Evolutionary conservation across 306 rosid genomes (phyloP).

Genomic region (Medicago ruthenica): DNA sequence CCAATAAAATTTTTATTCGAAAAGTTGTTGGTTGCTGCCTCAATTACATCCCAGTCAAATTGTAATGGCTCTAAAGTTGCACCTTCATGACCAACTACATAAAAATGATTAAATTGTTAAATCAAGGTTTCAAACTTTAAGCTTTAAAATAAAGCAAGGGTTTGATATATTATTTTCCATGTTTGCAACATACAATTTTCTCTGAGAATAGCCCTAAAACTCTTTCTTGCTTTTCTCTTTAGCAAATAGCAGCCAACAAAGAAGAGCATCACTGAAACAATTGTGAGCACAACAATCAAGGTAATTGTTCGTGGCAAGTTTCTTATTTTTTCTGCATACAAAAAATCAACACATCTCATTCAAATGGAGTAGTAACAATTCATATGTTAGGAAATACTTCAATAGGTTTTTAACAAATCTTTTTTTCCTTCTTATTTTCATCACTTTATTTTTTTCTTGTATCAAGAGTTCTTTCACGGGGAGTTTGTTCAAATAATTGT

Average conservation of each 20-base stretch:
- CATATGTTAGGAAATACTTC: background rate
- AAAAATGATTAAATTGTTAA: constrained; percentile 7
- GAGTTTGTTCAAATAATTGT: too few species aligned
- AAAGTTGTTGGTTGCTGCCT: constrained; percentile 24
- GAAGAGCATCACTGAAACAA: constrained; percentile 5
- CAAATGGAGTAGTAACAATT: background rate
- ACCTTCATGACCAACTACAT: constrained; percentile 33
- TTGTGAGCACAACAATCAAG: background rate
- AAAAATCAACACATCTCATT: constrained; percentile 20
- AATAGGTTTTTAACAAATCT: too few species aligned
- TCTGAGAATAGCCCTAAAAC: constrained; percentile 2
- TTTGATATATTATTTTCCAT: background rate
- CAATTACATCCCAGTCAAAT: constrained; percentile 5
- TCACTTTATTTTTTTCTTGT: too few species aligned
- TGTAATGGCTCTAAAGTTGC: constrained; percentile 15
- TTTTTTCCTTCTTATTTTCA: too few species aligned
- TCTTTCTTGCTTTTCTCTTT: constrained; percentile 21
- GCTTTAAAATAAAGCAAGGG: background rate
- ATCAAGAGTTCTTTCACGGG: too few species aligned
- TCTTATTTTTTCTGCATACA: constrained; percentile 20
- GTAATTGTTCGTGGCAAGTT: background rate
- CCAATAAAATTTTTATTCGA: constrained; percentile 24
- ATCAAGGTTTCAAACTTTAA: background rate
- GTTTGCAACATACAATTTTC: constrained; percentile 27
- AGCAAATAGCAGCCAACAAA: constrained; percentile 11